phyloP scores from a whole-genome alignment of 208 protist genomes.

The Strigomonas oncopelti region DNA sequence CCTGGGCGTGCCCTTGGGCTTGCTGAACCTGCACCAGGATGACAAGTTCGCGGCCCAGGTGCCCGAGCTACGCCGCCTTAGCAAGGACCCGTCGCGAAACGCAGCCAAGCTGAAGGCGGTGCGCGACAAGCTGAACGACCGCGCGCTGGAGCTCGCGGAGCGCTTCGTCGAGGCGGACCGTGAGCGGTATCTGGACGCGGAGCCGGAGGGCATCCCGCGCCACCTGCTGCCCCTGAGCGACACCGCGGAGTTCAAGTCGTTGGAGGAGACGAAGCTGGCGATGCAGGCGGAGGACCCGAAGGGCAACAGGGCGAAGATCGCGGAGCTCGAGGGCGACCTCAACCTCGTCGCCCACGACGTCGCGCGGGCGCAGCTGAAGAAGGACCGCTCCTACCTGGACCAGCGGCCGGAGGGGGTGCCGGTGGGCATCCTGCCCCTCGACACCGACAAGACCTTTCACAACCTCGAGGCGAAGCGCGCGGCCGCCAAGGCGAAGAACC shows the following conservation, averaged over 20 bases:
- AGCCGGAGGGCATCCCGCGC: conserved; percentile 49
- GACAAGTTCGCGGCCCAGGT: conserved; percentile 40
- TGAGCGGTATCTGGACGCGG: conserved; percentile 53
- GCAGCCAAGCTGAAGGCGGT: conserved; percentile 41
- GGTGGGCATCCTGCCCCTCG: conserved; percentile 52
- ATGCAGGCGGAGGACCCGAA: conserved; percentile 21
- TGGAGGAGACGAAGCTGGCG: conserved; percentile 49
- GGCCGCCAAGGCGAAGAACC: conserved; percentile 45
- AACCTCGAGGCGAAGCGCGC: conserved; percentile 58
- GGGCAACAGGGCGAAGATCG: conserved; percentile 26
- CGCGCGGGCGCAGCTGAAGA: conserved; percentile 42
- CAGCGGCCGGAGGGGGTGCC: conserved; percentile 55
- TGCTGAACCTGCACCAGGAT: conserved; percentile 64
- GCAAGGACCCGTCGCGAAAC: conserved; percentile 53
- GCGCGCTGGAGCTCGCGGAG: conserved; percentile 46
- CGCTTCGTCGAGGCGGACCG: conserved; percentile 52
- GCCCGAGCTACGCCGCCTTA: conserved; percentile 58
- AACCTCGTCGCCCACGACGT: conserved; percentile 51
- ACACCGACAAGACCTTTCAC: conserved; percentile 54
- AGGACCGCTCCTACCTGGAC: conserved; percentile 64
- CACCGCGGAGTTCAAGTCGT: conserved; percentile 48
- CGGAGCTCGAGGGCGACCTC: conserved; percentile 46
- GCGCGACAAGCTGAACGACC: conserved; percentile 41
- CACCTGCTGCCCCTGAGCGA: conserved; percentile 43
- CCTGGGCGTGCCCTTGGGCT: conserved; percentile 57